Conservation (phyloP, 2,329 filamentous ascomycete species). For the Monosporascus sp. region DNA sequence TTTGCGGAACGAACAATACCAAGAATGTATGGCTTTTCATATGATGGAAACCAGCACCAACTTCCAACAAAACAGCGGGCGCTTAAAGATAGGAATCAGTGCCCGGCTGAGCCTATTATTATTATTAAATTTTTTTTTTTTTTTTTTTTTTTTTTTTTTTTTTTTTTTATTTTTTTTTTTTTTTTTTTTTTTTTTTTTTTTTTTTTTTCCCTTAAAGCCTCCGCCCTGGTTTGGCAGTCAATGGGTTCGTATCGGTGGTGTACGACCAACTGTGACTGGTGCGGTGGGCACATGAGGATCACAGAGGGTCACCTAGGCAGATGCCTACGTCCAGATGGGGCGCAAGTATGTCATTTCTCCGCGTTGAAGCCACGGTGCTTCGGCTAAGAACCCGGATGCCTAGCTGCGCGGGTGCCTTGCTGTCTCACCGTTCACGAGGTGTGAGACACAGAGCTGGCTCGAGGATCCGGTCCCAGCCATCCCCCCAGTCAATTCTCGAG, state of each 20-base stretch:
- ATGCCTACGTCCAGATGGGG: not conserved
- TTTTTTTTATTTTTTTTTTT: too few relatives aligned
- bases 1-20: not conserved
- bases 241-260: not conserved
- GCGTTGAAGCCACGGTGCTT: not conserved
- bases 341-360: not conserved
- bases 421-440: not conserved
- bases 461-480: not conserved
- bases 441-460: not conserved
- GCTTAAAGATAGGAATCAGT: not conserved
- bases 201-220: not conserved
- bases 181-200: too few relatives aligned
- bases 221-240: not conserved
- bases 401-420: not conserved
- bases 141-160: too few relatives aligned
- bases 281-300: not conserved
- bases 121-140: too few relatives aligned
- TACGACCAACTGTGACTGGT: not conserved
- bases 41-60: too few relatives aligned
- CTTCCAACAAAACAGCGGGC: not conserved
- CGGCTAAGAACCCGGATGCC: not conserved
- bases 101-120: not conserved
- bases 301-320: too few relatives aligned
- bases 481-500: not conserved
- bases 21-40: not conserved